These are phyloP conservation scores for Melanomma pulvis-pyrius DNA, from an alignment of 495 filamentous ascomycete genomes.

Conservation along the genomic window DNA sequence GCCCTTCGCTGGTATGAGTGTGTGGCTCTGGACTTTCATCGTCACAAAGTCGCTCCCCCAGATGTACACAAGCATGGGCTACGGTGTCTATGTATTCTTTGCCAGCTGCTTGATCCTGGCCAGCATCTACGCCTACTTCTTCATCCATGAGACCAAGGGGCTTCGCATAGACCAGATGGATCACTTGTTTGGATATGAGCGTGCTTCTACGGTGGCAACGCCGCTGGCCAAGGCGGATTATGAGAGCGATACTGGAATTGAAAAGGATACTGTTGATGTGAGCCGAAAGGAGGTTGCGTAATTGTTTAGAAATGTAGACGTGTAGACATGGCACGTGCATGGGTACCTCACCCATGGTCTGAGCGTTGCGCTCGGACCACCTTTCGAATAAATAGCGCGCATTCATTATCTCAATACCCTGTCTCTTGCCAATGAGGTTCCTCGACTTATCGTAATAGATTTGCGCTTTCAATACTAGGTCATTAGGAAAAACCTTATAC, in stretches of 20 bases:
- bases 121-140: slow-evolving; percentile 45
- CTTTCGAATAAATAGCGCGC: too few species aligned
- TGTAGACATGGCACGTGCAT: too few species aligned
- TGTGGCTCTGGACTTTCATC: slow-evolving; percentile 40
- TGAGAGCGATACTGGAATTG: background rate
- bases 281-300: slow-evolving; percentile 19
- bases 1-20: slow-evolving; percentile 38
- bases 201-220: background rate
- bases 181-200: slow-evolving; percentile 38
- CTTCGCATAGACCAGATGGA: slow-evolving; percentile 46
- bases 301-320: too few species aligned
- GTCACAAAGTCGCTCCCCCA: slow-evolving; percentile 42
- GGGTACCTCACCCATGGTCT: too few species aligned
- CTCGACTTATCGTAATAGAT: too few species aligned
- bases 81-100: slow-evolving; percentile 45
- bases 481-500: too few species aligned
- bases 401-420: too few species aligned
- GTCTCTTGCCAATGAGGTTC: too few species aligned
- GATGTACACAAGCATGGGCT: slow-evolving; percentile 42
- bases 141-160: slow-evolving; percentile 47
- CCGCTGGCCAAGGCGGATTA: background rate
- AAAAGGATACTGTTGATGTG: slow-evolving; percentile 11
- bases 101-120: slow-evolving; percentile 40
- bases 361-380: too few species aligned
- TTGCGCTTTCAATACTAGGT: too few species aligned